These are phyloP conservation scores for Polyplosphaeria fusca DNA, from an alignment of 495 filamentous ascomycete genomes.

Conservation along the genomic window DNA sequence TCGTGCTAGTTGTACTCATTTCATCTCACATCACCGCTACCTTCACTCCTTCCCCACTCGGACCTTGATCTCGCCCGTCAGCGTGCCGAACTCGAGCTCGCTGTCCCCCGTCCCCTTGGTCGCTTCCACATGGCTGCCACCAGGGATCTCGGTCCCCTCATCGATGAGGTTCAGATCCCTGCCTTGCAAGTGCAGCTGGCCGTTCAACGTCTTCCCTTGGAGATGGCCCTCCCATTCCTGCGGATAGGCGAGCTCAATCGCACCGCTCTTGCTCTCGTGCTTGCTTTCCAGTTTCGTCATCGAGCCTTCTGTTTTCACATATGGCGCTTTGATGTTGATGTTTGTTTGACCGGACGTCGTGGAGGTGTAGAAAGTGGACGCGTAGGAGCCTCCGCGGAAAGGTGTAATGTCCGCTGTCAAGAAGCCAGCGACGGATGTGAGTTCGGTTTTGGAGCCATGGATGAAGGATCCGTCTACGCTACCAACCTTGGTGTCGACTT, in stretches of 20 bases:
- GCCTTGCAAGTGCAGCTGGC: slow-evolving; percentile 24
- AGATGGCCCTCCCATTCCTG: slow-evolving; percentile 39
- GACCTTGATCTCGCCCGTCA: slow-evolving; percentile 20
- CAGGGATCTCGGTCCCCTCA: slow-evolving; percentile 4
- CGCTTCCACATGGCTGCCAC: slow-evolving; percentile 15
- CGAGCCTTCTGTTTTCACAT: slow-evolving; percentile 4
- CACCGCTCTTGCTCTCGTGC: slow-evolving; percentile 32
- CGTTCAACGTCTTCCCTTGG: slow-evolving; percentile 18
- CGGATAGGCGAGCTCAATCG: slow-evolving; percentile 36
- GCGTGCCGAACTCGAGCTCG: slow-evolving; percentile 18
- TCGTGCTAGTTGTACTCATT: too few species aligned
- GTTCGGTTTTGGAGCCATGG: slow-evolving; percentile 31
- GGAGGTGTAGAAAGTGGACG: slow-evolving; percentile 28
- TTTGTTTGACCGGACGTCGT: slow-evolving; percentile 28
- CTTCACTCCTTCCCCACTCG: slow-evolving; percentile 29
- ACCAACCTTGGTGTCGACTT: slow-evolving; percentile 23
- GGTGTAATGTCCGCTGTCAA: slow-evolving; percentile 35
- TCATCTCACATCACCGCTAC: too few species aligned
- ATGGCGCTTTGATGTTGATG: slow-evolving; percentile 26
- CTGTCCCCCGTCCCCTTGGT: slow-evolving; percentile 26
- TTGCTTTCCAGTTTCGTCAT: slow-evolving; percentile 27
- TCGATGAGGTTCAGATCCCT: slow-evolving; percentile 25
- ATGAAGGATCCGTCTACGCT: slow-evolving; percentile 35
- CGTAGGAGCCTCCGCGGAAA: slow-evolving; percentile 13
- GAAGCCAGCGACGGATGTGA: slow-evolving; percentile 30